These are phyloP conservation scores for Candida ipomoeae DNA, from an alignment of 805 yeast species.

Conservation along the genomic window DNA sequence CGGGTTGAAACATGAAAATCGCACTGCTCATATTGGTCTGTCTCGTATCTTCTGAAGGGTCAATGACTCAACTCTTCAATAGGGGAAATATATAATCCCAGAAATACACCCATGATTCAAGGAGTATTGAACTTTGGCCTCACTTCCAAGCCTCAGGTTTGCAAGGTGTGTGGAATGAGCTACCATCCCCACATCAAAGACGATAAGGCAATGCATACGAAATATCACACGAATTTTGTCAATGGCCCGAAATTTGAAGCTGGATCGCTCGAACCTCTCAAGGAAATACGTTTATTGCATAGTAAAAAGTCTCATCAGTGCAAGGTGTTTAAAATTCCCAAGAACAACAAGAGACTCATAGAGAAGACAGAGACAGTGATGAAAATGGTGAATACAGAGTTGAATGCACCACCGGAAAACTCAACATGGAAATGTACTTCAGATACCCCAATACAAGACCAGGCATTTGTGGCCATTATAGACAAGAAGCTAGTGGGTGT, in stretches of 20 bases:
- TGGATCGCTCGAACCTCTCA: conserved; percentile 23
- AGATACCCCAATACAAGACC: conserved; percentile 6
- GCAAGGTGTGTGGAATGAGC: conserved; percentile 53
- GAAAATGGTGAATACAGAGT: conserved; percentile 52
- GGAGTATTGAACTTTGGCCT: conserved; percentile 9
- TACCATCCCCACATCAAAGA: conserved; percentile 37
- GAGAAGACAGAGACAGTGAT: conserved; percentile 33
- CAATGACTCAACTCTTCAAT: background rate
- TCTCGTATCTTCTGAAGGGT: background rate
- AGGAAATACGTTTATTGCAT: conserved; percentile 20
- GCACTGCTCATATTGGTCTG: background rate
- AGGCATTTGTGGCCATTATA: conserved; percentile 47
- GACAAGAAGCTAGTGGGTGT: conserved; percentile 51
- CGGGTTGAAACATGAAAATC: background rate
- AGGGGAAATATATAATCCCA: background rate
- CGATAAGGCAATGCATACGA: conserved; percentile 47
- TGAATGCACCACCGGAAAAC: conserved; percentile 49
- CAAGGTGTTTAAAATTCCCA: conserved; percentile 21
- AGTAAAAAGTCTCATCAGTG: conserved; percentile 12
- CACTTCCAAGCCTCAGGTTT: conserved; percentile 23
- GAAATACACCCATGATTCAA: conserved; percentile 7
- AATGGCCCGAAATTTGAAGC: conserved; percentile 48
- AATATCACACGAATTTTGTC: conserved; percentile 47
- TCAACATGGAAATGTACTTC: conserved; percentile 25
- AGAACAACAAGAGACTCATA: conserved; percentile 21